These are phyloP conservation scores for Microbotryomycetes sp. DNA, from an alignment of 1,284 basidiomycete genomes.

Conservation along the genomic window DNA sequence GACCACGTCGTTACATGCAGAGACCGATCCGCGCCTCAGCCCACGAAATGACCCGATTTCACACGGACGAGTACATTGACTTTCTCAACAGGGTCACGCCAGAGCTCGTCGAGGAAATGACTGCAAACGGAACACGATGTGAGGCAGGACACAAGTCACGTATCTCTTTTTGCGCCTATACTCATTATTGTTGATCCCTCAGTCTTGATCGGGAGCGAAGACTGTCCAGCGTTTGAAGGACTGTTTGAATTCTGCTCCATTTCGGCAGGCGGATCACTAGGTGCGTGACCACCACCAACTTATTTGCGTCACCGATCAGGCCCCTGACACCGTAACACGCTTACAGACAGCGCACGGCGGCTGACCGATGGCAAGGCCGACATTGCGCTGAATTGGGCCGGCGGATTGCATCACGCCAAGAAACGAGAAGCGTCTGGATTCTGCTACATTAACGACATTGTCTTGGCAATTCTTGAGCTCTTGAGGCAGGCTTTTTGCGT, in stretches of 20 bases:
- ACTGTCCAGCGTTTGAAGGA: constrained; percentile 94
- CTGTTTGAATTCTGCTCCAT: constrained; percentile 96
- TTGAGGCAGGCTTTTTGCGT: constrained; percentile 48
- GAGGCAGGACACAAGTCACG: constrained; percentile 39
- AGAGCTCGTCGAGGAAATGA: constrained; percentile 75
- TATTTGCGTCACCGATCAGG: not conserved
- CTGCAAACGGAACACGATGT: constrained; percentile 76
- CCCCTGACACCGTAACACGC: not conserved
- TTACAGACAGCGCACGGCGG: constrained; percentile 68
- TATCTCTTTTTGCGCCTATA: not conserved
- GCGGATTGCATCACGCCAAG: constrained; percentile 95
- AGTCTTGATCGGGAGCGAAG: constrained; percentile 78
- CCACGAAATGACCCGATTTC: constrained; percentile 82
- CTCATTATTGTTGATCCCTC: not conserved
- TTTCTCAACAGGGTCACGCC: constrained; percentile 82
- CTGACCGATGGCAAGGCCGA: constrained; percentile 77
- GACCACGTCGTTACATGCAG: constrained; percentile 43
- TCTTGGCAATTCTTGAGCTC: constrained; percentile 80
- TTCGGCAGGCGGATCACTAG: constrained; percentile 87
- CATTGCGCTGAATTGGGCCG: constrained; percentile 96
- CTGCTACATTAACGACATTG: constrained; percentile 94
- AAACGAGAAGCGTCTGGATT: constrained; percentile 94
- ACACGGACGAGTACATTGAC: constrained; percentile 96
- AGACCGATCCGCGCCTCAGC: constrained; percentile 71
- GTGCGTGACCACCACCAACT: constrained; percentile 19